phyloP scores from a whole-genome alignment of 2,329 filamentous ascomycete genomes.

The Neocucurbitaria cava region DNA sequence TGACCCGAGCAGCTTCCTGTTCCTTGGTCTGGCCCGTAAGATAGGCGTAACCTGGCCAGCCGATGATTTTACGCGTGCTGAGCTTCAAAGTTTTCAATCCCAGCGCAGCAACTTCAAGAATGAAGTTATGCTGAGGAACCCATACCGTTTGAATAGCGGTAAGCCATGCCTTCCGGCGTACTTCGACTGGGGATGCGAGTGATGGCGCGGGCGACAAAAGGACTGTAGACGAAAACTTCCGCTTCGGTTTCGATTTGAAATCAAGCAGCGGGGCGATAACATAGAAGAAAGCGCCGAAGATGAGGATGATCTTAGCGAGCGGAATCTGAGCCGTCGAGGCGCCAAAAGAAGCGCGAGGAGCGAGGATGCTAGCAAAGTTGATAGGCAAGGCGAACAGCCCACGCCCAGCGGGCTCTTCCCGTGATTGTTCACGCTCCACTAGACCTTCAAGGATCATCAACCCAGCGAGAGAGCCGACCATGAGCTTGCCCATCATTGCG shows the following conservation, averaged over 20 bases:
- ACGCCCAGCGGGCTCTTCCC: constrained; percentile 47
- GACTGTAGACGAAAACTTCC: constrained; percentile 51
- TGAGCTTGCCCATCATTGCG: constrained; percentile 73
- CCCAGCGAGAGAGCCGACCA: constrained; percentile 90
- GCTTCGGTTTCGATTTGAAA: constrained; percentile 63
- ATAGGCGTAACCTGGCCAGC: constrained; percentile 76
- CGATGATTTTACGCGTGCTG: constrained; percentile 77
- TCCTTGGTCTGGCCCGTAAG: constrained; percentile 83
- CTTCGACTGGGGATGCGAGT: constrained; percentile 80
- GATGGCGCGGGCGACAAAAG: constrained; percentile 66
- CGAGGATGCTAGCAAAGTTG: constrained; percentile 37
- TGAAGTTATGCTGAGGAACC: constrained; percentile 85
- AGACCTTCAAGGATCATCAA: constrained; percentile 91
- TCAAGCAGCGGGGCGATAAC: constrained; percentile 64
- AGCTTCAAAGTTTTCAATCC: constrained; percentile 82
- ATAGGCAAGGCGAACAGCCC: constrained; percentile 54
- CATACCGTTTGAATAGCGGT: constrained; percentile 92
- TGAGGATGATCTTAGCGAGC: constrained; percentile 58
- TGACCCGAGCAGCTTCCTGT: constrained; percentile 83
- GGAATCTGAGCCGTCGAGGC: constrained; percentile 46
- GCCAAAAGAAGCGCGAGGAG: constrained; percentile 42
- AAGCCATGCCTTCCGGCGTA: constrained; percentile 88
- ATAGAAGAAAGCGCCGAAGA: constrained; percentile 63
- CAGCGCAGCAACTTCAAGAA: constrained; percentile 83
- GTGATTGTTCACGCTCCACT: constrained; percentile 67